These are phyloP conservation scores for Silene uniflora DNA, from an alignment of 148 eudicot genomes.

Conservation along the genomic window DNA sequence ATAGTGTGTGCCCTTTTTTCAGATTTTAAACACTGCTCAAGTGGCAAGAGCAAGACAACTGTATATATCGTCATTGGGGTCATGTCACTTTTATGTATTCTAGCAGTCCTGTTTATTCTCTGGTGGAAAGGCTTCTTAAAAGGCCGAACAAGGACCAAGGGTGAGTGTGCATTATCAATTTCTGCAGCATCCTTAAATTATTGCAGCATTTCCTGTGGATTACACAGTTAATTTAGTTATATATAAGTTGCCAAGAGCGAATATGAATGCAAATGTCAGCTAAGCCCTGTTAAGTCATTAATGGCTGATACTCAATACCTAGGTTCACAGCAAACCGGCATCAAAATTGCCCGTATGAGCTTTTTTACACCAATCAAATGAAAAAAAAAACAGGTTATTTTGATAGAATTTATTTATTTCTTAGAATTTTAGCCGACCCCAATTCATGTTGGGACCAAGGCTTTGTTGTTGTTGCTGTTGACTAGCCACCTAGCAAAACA, in stretches of 20 bases:
- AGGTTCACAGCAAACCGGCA: neutral
- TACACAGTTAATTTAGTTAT: neutral
- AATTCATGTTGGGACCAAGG: too few species aligned
- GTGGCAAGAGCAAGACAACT: constrained; percentile 13
- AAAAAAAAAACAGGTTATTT: neutral
- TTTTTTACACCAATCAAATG: neutral
- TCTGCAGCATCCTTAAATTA: constrained; percentile 5
- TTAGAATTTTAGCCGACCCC: neutral
- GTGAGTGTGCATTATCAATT: constrained; percentile 26
- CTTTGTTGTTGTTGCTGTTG: too few species aligned
- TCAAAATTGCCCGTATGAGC: neutral
- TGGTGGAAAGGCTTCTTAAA: constrained; percentile 42
- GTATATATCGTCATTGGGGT: constrained; percentile 23
- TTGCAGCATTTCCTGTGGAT: neutral
- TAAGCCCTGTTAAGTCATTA: neutral
- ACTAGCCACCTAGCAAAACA: neutral
- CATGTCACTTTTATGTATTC: constrained; percentile 21
- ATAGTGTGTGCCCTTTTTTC: constrained; percentile 9
- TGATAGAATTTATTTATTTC: neutral
- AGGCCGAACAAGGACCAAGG: constrained; percentile 33
- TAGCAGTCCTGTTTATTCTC: constrained; percentile 21
- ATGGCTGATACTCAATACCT: neutral
- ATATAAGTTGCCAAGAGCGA: neutral
- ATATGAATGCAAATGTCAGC: neutral
- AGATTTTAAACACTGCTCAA: constrained; percentile 28